Base-by-base conservation (phyloP, 106 monocot species). In the Dendrobium chrysotoxum region DNA sequence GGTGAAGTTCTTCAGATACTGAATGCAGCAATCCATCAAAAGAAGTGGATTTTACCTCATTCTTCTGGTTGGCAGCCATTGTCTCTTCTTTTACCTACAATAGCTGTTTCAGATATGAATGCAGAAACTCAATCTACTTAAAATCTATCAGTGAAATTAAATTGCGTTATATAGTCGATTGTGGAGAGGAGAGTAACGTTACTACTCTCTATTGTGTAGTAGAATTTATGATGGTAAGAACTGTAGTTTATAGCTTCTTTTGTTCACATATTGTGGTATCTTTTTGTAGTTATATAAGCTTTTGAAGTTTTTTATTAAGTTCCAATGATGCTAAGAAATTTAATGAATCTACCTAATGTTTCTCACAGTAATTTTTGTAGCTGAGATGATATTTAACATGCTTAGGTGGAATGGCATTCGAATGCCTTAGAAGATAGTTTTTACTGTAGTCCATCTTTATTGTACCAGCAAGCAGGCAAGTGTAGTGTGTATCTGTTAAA, bases 21-120 rank as follows among this genome's bases (percentile, higher is more conserved):
- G 85, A 79, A 92, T 72, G 68, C 66, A 15, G 53, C 81, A 40
- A 81, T 87, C 28, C 76, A 71, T 9, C 72, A 75, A 13, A 92
- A 87, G 53, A 95, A 87, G 53, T 95, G 95, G 95, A 80, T 95
- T 31, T 25, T 80, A 66, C 90, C 93, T 21, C 80, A 87, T 77
- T 57, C 79, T 80, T 82, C 83, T 20, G 86, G 90, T 77, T 95
- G 95, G 95, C 88, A 92, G 45, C 95, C 95, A 2, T 57, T 95
- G 41, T 76, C 82, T 76, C 76, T 50, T 50, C 50, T 23, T 61
- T 61, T 23, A 7, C 61, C 61, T 23, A 8, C 23, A 7, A 11
- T 89, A 67, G 23, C 86, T 44, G 16, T 61, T 78, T 20, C 42
- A 41, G 23, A 70, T 70, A 23, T 70, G 30, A 70, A 70, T 50